Percentiles rank a stretch among this genome's conserved stretches.
Evolutionary conservation across 768 basidiomycete species (phyloP).

Genomic region (Sporobolomyces roseus): DNA sequence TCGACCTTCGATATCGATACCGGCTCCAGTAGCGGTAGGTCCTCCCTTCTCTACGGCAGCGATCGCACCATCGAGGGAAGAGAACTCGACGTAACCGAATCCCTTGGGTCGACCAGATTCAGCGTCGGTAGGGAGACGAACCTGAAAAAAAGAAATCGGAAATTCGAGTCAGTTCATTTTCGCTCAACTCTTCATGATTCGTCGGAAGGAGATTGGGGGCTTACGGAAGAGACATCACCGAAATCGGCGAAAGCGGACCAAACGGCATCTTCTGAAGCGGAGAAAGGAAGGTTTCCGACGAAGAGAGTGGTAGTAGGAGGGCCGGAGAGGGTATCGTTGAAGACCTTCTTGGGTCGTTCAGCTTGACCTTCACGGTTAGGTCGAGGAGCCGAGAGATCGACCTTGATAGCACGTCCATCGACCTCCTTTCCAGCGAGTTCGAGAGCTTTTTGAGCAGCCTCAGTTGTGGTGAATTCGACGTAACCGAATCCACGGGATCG

Average conservation of each 20-base stretch:
- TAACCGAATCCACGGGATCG: constrained; percentile 50
- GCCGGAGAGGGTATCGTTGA: constrained; percentile 62
- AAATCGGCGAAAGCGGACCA: constrained; percentile 90
- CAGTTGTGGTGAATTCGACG: constrained; percentile 51
- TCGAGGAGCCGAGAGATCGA: constrained; percentile 70
- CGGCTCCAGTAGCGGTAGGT: constrained; percentile 51
- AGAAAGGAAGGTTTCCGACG: constrained; percentile 85
- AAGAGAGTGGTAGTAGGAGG: constrained; percentile 72
- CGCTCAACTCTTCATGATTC: too few species aligned
- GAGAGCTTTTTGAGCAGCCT: constrained; percentile 63
- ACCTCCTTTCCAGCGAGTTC: constrained; percentile 78
- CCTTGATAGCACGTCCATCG: constrained; percentile 80
- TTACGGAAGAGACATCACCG: constrained; percentile 81
- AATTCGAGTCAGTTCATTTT: not conserved
- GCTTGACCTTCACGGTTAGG: constrained; percentile 51
- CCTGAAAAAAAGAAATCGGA: constrained; percentile 47
- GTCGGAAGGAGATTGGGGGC: not conserved
- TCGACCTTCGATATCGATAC: constrained; percentile 76
- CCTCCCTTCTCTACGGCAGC: constrained; percentile 61
- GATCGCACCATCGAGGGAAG: constrained; percentile 70
- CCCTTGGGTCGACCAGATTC: constrained; percentile 88
- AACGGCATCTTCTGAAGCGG: constrained; percentile 71
- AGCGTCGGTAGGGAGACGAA: constrained; percentile 86
- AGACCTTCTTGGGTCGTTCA: constrained; percentile 64
- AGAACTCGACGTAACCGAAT: constrained; percentile 94